A percentile compares a stretch with the other conserved stretches of the same genome.
These are phyloP conservation scores for Hyphodiscus hymeniophilus DNA, from an alignment of 495 filamentous ascomycete genomes.

Conservation along the genomic window DNA sequence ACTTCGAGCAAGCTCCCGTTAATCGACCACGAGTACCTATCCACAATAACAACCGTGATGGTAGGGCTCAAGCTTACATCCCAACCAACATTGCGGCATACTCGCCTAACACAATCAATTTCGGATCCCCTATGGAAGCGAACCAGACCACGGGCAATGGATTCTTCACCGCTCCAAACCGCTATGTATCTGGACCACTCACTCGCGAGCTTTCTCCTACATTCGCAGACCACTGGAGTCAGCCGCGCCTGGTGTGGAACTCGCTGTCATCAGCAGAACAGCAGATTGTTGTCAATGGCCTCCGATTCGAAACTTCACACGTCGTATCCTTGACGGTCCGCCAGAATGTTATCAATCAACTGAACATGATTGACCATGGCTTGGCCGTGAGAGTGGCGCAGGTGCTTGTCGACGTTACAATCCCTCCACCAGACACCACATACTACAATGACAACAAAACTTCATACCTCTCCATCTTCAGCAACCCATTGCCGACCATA, in stretches of 20 bases:
- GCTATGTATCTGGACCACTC: slow-evolving; percentile 43
- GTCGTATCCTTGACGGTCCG: slow-evolving; percentile 47
- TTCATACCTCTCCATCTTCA: slow-evolving; percentile 51
- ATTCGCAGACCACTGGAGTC: slow-evolving; percentile 70
- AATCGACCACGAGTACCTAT: slow-evolving; percentile 55
- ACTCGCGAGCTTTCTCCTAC: slow-evolving; percentile 52
- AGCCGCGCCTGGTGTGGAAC: slow-evolving; percentile 72
- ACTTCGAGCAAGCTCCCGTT: slow-evolving; percentile 71
- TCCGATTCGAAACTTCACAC: slow-evolving; percentile 64
- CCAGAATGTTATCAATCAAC: slow-evolving; percentile 56
- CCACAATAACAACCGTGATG: slow-evolving; percentile 72
- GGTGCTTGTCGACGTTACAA: slow-evolving; percentile 46
- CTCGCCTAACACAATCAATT: slow-evolving; percentile 60
- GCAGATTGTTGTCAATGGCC: slow-evolving; percentile 70
- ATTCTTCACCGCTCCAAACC: slow-evolving; percentile 64
- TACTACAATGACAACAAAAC: slow-evolving; percentile 71
- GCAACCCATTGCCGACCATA: slow-evolving; percentile 46
- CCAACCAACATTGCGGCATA: slow-evolving; percentile 47
- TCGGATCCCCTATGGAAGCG: slow-evolving; percentile 57
- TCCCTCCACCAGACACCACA: slow-evolving; percentile 48
- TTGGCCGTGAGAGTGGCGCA: slow-evolving; percentile 57
- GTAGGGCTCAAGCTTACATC: slow-evolving; percentile 45
- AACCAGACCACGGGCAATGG: slow-evolving; percentile 61
- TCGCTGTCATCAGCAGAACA: slow-evolving; percentile 61
- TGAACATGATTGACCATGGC: slow-evolving; percentile 65